A percentile compares a stretch with the other conserved stretches of the same genome.
Evolutionary conservation across 805 yeast species (phyloP).

Genomic region (Candida montana): DNA sequence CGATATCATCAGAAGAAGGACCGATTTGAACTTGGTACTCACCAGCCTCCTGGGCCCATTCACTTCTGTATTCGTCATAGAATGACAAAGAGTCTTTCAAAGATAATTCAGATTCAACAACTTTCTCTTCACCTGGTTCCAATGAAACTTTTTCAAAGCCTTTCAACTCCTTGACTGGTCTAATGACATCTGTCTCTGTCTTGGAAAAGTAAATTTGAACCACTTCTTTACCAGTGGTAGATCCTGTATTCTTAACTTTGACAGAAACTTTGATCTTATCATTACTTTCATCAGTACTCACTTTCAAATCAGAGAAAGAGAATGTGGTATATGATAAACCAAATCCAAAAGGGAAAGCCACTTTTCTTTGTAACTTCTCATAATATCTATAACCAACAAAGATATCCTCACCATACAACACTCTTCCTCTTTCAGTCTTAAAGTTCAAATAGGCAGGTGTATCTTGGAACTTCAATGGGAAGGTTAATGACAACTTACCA

Average conservation of each 20-base stretch:
- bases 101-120: conserved; percentile 31
- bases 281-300: conserved; percentile 24
- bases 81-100: conserved; percentile 45
- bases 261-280: conserved; percentile 28
- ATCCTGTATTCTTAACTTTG: conserved; percentile 42
- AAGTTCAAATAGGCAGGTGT: conserved; percentile 52
- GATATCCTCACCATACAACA: conserved; percentile 60
- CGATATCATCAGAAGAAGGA: conserved; percentile 28
- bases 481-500: conserved; percentile 52
- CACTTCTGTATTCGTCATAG: conserved; percentile 42
- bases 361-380: conserved; percentile 44
- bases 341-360: conserved; percentile 55
- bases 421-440: conserved; percentile 45
- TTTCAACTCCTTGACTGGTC: conserved; percentile 57
- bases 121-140: conserved; percentile 36
- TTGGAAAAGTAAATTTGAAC: conserved; percentile 50
- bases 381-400: conserved; percentile 59
- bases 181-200: conserved; percentile 29
- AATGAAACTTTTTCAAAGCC: conserved; percentile 47
- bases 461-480: conserved; percentile 47
- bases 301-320: conserved; percentile 32
- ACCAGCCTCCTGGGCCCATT: conserved; percentile 50
- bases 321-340: conserved; percentile 59
- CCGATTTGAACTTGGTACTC: conserved; percentile 46
- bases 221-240: conserved; percentile 45